Evolutionary conservation across 495 filamentous ascomycete species (phyloP).

Genomic region (Neurospora cerealis): DNA sequence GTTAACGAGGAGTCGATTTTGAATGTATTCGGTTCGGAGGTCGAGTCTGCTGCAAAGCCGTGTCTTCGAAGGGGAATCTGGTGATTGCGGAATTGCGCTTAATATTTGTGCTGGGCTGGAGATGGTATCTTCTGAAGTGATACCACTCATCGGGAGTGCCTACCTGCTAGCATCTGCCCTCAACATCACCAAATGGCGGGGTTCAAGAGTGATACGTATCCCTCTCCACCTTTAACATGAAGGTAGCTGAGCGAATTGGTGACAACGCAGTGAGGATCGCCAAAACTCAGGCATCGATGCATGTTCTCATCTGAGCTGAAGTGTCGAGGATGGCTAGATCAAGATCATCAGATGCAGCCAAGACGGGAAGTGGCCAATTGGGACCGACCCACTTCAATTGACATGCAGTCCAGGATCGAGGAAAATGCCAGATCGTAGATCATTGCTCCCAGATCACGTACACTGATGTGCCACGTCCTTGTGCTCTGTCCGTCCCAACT

Average conservation of each 20-base stretch:
- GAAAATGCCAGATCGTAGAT: background rate
- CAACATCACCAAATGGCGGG: background rate
- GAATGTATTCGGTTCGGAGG: background rate
- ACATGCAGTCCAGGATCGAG: background rate
- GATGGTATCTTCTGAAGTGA: background rate
- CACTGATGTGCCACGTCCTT: background rate
- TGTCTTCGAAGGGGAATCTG: background rate
- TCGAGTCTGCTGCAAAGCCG: background rate
- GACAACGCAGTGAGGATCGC: background rate
- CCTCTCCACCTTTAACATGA: background rate
- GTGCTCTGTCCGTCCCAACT: background rate
- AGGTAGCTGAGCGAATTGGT: background rate
- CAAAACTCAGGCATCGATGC: background rate
- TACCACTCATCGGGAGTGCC: background rate
- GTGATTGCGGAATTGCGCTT: background rate
- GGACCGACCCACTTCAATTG: background rate
- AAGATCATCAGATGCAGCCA: background rate
- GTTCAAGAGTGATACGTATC: background rate
- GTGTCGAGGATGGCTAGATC: background rate
- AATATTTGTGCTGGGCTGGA: background rate
- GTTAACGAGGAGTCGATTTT: no score
- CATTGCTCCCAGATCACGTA: background rate
- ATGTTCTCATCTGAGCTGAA: background rate
- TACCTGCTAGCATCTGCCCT: background rate
- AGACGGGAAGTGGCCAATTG: background rate